Evolutionary conservation across 169 alveolate species (phyloP).

Genomic region (Plasmodium berghei): DNA sequence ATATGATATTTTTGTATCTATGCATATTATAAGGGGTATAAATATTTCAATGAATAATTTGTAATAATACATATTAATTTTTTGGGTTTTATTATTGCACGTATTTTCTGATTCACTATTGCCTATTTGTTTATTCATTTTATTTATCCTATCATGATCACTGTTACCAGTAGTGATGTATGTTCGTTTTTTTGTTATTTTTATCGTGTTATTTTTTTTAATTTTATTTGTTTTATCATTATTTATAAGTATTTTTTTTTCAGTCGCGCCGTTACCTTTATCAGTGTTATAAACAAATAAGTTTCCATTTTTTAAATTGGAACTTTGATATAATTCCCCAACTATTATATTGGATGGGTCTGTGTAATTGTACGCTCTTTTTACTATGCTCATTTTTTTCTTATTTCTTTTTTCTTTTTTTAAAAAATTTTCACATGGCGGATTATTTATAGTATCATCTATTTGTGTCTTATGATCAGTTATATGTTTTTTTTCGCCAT

Average conservation of each 20-base stretch:
- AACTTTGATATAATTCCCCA: not conserved
- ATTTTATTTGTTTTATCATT: not conserved
- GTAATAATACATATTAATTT: conserved; percentile 55
- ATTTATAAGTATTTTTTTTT: not conserved
- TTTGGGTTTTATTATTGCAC: conserved; percentile 13
- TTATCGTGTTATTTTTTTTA: not conserved
- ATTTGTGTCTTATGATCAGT: not conserved
- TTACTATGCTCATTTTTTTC: not conserved
- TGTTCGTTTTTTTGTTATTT: not conserved
- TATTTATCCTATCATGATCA: not conserved
- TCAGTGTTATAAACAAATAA: not conserved
- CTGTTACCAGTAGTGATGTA: not conserved
- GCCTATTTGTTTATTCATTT: conserved; percentile 15
- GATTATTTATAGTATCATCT: conserved; percentile 5
- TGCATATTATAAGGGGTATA: conserved; percentile 64
- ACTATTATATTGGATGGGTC: not conserved
- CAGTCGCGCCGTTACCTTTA: not conserved
- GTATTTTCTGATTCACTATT: conserved; percentile 24
- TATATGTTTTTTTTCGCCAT: not conserved
- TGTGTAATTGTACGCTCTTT: not conserved
- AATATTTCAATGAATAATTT: conserved; percentile 54
- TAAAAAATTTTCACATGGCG: not conserved
- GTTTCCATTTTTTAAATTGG: too few relatives aligned
- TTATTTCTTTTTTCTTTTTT: not conserved
- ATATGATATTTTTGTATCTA: conserved; percentile 45